Evolutionary conservation across 2,329 filamentous ascomycete genomes (phyloP).

Genomic region (Talaromyces pinophilus): DNA sequence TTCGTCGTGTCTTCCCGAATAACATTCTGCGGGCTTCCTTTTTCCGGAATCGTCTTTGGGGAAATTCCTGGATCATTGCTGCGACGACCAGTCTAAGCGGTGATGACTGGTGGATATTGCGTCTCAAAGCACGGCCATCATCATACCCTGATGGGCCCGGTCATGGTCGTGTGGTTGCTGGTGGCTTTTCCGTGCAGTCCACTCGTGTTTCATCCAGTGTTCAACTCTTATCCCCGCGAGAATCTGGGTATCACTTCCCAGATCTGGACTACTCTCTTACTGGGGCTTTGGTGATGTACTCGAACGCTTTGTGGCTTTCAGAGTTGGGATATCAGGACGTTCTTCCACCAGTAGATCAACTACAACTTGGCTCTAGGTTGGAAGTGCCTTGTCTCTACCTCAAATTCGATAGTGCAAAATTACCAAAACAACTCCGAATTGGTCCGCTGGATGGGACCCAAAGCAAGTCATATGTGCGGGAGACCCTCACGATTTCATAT

Average conservation of each 20-base stretch:
- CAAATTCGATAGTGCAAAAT: slow-evolving; percentile 34
- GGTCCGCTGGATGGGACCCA: slow-evolving; percentile 31
- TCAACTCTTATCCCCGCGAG: slow-evolving; percentile 28
- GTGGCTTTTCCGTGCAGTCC: slow-evolving; percentile 27
- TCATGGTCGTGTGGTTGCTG: slow-evolving; percentile 22
- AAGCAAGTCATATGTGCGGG: slow-evolving; percentile 34
- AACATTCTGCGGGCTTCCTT: slow-evolving; percentile 67
- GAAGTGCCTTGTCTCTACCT: slow-evolving; percentile 40
- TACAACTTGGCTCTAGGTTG: slow-evolving; percentile 35
- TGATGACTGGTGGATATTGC: slow-evolving; percentile 75
- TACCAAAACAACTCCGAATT: slow-evolving; percentile 37
- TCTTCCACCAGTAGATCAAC: slow-evolving; percentile 33
- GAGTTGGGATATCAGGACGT: slow-evolving; percentile 34
- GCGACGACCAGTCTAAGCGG: slow-evolving; percentile 70
- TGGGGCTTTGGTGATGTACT: slow-evolving; percentile 41
- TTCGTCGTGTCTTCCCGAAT: slow-evolving; percentile 62
- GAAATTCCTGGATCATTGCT: slow-evolving; percentile 69
- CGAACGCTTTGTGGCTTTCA: slow-evolving; percentile 39
- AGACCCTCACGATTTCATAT: slow-evolving; percentile 42
- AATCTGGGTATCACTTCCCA: slow-evolving; percentile 33
- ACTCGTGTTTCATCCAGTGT: slow-evolving; percentile 36
- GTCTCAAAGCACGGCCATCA: slow-evolving; percentile 30
- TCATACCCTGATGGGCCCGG: slow-evolving; percentile 22
- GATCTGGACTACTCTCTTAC: slow-evolving; percentile 39
- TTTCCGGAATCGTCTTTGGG: slow-evolving; percentile 73